Evolutionary conservation across 2,329 filamentous ascomycete species (phyloP).

Genomic region (Colletotrichum abscissum): DNA sequence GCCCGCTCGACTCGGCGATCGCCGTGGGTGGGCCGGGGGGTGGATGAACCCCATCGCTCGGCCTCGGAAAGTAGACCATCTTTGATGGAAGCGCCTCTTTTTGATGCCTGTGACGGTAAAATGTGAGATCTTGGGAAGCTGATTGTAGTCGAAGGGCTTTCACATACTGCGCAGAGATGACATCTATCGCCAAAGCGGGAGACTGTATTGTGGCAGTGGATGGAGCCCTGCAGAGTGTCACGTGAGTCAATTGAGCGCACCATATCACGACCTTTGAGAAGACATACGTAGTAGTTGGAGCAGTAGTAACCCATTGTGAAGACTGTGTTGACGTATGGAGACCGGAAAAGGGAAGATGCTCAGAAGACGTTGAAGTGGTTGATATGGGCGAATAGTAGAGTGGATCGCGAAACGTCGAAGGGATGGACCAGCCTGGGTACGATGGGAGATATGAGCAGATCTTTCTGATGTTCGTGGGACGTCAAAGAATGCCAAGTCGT

Average conservation of each 20-base stretch:
- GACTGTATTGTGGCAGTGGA: slow-evolving; percentile 46
- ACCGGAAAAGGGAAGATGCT: not conserved
- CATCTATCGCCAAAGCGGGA: slow-evolving; percentile 44
- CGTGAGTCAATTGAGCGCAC: not conserved
- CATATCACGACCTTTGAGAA: not conserved
- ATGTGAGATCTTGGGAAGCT: not conserved
- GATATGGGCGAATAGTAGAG: not conserved
- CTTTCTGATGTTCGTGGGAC: slow-evolving; percentile 18
- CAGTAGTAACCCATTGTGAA: slow-evolving; percentile 44
- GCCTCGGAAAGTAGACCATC: slow-evolving; percentile 33
- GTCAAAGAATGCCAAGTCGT: slow-evolving; percentile 31
- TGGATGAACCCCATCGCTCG: slow-evolving; percentile 30
- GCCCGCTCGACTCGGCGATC: slow-evolving; percentile 32
- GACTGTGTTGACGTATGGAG: not conserved
- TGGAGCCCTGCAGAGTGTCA: slow-evolving; percentile 39
- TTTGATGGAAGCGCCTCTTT: slow-evolving; percentile 34
- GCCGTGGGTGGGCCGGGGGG: slow-evolving; percentile 26
- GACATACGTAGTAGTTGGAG: slow-evolving; percentile 47
- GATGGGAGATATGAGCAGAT: not conserved
- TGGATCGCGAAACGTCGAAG: slow-evolving; percentile 8
- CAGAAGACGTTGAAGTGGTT: not conserved
- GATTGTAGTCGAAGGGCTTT: not conserved
- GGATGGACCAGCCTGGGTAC: slow-evolving; percentile 29
- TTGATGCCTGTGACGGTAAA: slow-evolving; percentile 21
- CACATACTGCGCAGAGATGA: slow-evolving; percentile 42